These are phyloP conservation scores for Selaginella tamariscina DNA, from an alignment of 75 land plant species.

Conservation along the genomic window DNA sequence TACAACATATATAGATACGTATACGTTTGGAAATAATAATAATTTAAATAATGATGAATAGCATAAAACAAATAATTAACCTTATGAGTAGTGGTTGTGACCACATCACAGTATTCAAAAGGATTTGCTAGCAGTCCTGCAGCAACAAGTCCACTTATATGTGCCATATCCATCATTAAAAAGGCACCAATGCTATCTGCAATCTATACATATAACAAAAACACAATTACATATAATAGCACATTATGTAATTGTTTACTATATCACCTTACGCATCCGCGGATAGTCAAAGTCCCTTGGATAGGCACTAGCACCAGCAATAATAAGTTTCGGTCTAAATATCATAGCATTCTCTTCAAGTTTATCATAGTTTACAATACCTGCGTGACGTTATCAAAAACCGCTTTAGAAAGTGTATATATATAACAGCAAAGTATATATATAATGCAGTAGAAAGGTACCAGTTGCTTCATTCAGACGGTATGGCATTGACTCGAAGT, in stretches of 20 bases:
- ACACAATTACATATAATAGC: slow-evolving; percentile 6
- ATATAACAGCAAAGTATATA: neutral
- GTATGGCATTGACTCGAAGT: slow-evolving; percentile 88
- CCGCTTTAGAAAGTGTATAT: neutral
- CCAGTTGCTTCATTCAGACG: slow-evolving; percentile 70
- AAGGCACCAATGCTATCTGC: slow-evolving; percentile 85
- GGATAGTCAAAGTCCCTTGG: slow-evolving; percentile 80
- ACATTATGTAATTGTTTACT: neutral
- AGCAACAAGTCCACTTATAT: slow-evolving; percentile 88
- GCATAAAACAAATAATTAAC: too few species aligned
- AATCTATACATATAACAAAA: slow-evolving; percentile 27
- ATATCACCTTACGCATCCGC: slow-evolving; percentile 63
- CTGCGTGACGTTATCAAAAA: slow-evolving; percentile 17
- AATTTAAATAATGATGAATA: too few species aligned
- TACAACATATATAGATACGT: too few species aligned
- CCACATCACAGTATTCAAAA: slow-evolving; percentile 83
- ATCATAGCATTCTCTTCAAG: slow-evolving; percentile 68
- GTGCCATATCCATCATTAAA: slow-evolving; percentile 98
- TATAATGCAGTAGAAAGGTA: slow-evolving; percentile 11
- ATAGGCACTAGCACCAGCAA: slow-evolving; percentile 86
- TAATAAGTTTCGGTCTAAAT: slow-evolving; percentile 76
- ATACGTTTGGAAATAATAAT: too few species aligned
- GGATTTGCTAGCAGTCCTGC: slow-evolving; percentile 72
- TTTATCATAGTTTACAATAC: slow-evolving; percentile 69
- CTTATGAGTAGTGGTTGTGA: slow-evolving; percentile 92